Conservation (phyloP, 202 grass and related monocot genomes). For the Digitaria exilis region DNA sequence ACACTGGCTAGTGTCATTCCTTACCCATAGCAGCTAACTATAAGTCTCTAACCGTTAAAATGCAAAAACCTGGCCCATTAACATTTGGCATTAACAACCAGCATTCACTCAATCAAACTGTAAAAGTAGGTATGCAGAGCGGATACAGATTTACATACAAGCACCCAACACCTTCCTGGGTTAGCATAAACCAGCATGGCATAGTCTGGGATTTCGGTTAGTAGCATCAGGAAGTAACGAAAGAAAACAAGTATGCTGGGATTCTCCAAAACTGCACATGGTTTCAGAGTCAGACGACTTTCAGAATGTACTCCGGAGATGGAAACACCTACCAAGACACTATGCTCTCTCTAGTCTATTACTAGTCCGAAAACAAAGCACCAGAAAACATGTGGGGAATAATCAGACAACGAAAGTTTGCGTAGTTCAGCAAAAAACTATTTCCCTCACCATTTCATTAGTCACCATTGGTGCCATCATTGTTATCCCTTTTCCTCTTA, state of each 20-base stretch:
- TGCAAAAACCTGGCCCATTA: too few species aligned
- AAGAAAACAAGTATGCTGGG: neutral
- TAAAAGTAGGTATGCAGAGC: neutral
- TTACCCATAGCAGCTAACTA: too few species aligned
- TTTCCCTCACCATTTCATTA: neutral
- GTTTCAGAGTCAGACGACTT: neutral
- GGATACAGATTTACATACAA: neutral
- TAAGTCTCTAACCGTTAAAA: too few species aligned
- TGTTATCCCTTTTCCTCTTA: conserved; percentile 67
- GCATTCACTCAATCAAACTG: neutral
- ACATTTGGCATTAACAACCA: neutral
- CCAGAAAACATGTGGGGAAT: neutral
- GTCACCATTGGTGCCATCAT: conserved; percentile 21
- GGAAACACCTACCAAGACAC: neutral
- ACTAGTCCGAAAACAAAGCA: neutral
- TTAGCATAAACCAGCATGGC: neutral
- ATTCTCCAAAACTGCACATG: neutral
- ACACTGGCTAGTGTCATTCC: too few species aligned
- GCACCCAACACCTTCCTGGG: neutral
- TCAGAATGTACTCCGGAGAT: neutral
- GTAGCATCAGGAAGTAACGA: neutral
- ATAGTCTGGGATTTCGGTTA: neutral
- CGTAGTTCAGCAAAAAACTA: neutral
- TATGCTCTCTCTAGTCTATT: neutral
- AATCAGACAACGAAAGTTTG: neutral